Conservation (phyloP, 495 filamentous ascomycete genomes). For the Annulohypoxylon stygium region DNA sequence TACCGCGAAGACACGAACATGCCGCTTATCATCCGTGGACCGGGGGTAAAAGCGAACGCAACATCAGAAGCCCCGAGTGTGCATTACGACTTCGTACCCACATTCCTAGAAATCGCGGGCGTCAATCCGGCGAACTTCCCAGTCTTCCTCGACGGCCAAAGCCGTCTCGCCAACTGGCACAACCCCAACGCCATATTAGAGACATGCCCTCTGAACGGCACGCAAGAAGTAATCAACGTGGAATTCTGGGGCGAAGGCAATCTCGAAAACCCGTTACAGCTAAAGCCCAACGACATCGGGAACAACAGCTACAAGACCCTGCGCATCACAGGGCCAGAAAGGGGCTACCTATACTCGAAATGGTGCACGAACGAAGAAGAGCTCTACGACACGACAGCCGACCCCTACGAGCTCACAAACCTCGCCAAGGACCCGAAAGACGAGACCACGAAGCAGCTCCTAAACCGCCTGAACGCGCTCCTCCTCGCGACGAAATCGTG, state of each 20-base stretch:
- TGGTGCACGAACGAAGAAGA: constrained; percentile 68
- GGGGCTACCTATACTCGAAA: constrained; percentile 62
- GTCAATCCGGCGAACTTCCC: constrained; percentile 31
- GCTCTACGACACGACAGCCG: constrained; percentile 61
- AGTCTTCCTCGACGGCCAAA: constrained; percentile 41
- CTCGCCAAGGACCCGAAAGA: constrained; percentile 24
- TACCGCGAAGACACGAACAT: constrained; percentile 72
- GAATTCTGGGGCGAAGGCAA: constrained; percentile 33
- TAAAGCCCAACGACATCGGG: not conserved
- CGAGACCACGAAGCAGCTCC: constrained; percentile 13
- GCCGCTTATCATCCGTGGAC: constrained; percentile 66
- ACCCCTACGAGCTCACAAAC: constrained; percentile 33
- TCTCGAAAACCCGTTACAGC: constrained; percentile 2
- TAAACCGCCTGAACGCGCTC: constrained; percentile 62
- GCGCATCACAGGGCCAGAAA: constrained; percentile 59
- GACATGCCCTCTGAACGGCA: constrained; percentile 11
- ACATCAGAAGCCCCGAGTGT: constrained; percentile 29
- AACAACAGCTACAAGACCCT: constrained; percentile 67
- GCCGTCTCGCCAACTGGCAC: constrained; percentile 33
- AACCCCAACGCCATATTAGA: constrained; percentile 45
- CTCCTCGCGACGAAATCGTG: constrained; percentile 68
- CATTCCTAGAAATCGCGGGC: constrained; percentile 36
- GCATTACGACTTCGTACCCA: constrained; percentile 38
- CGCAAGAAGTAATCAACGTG: constrained; percentile 34
- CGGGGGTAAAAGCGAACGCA: constrained; percentile 53